Conservation (phyloP, 371 early-diverging fungal species). For the Mucor irregularis region DNA sequence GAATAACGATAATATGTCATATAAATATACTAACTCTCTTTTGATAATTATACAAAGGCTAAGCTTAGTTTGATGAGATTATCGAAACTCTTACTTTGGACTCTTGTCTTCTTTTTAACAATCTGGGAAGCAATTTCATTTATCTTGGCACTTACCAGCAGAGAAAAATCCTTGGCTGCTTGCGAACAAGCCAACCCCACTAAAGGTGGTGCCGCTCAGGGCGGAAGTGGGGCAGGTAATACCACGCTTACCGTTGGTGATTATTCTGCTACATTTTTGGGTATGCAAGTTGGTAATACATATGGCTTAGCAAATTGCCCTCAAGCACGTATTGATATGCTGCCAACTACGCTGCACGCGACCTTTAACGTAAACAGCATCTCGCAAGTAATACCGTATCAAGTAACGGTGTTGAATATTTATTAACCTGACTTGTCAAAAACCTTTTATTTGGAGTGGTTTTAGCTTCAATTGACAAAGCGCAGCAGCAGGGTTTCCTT, state of each 20-base stretch:
- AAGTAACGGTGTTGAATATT: too few species aligned
- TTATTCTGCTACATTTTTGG: constrained; percentile 43
- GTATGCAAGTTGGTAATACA: constrained; percentile 45
- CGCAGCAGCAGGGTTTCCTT: too few species aligned
- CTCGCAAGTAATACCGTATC: too few species aligned
- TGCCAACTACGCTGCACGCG: too few species aligned
- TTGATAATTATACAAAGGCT: constrained; percentile 27
- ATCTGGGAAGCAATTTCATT: constrained; percentile 44
- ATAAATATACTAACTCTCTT: neutral
- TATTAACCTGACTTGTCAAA: too few species aligned
- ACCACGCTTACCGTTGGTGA: constrained; percentile 25
- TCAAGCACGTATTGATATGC: too few species aligned
- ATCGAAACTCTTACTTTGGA: constrained; percentile 41
- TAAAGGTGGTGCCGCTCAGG: neutral
- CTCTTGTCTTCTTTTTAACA: constrained; percentile 32
- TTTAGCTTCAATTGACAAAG: too few species aligned
- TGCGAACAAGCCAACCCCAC: constrained; percentile 37
- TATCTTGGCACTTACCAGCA: constrained; percentile 37
- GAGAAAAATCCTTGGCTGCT: constrained; percentile 29
- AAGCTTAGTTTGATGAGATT: constrained; percentile 46
- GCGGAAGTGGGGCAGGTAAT: neutral
- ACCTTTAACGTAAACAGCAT: too few species aligned
- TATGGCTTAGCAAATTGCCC: constrained; percentile 51
- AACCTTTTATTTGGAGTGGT: too few species aligned
- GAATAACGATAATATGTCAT: neutral